Evolutionary conservation across 805 yeast species (phyloP).

Genomic region (Wickerhamomyces silvicola): DNA sequence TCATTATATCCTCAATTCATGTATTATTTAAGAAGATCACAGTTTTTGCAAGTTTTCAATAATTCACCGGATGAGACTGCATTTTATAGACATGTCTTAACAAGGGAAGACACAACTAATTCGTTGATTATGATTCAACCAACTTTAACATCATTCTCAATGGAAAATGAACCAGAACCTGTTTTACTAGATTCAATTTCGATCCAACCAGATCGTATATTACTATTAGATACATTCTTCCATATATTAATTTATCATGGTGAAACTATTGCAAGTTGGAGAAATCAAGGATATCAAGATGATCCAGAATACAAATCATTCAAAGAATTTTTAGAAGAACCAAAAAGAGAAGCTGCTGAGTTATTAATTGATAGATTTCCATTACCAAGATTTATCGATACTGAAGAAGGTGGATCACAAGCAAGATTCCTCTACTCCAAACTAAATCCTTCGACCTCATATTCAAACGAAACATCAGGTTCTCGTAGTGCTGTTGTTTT

Average conservation of each 20-base stretch:
- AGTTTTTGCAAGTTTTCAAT: constrained; percentile 91
- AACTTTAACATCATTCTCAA: constrained; percentile 77
- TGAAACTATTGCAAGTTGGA: constrained; percentile 91
- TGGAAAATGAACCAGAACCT: constrained; percentile 83
- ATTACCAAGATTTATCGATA: constrained; percentile 92
- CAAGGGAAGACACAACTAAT: constrained; percentile 88
- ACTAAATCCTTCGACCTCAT: constrained; percentile 88
- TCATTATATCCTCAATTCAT: constrained; percentile 92
- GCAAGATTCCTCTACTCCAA: constrained; percentile 94
- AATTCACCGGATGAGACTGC: constrained; percentile 99
- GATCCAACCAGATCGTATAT: constrained; percentile 78
- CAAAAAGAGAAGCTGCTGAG: constrained; percentile 88
- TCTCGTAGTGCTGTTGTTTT: constrained; percentile 73
- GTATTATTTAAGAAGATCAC: constrained; percentile 92
- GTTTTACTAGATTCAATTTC: constrained; percentile 92
- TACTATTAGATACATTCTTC: constrained; percentile 92
- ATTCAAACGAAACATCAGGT: constrained; percentile 46
- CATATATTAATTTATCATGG: constrained; percentile 95
- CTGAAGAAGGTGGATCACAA: constrained; percentile 98
- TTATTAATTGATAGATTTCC: constrained; percentile 93
- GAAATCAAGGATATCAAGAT: constrained; percentile 90
- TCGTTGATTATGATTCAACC: constrained; percentile 98
- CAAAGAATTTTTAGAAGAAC: constrained; percentile 78
- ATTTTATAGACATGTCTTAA: constrained; percentile 86
- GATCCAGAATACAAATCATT: constrained; percentile 86